Evolutionary conservation across 2,329 filamentous ascomycete genomes (phyloP).

Genomic region (Alternaria burnsii): DNA sequence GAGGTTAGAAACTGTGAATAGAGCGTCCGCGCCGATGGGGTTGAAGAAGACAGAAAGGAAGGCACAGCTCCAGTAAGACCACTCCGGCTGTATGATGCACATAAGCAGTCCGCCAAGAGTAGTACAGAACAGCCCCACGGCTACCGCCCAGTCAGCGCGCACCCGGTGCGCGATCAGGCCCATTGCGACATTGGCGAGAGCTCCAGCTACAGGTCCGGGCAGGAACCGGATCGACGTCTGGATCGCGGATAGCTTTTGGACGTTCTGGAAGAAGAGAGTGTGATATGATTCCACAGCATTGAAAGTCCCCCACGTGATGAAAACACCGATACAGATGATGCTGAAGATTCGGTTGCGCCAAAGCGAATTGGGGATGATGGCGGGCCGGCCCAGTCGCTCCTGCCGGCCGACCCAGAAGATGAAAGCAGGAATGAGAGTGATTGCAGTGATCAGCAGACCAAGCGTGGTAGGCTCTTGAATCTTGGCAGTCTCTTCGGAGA

Average conservation of each 20-base stretch:
- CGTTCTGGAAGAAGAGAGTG: constrained; percentile 57
- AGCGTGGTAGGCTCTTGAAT: constrained; percentile 41
- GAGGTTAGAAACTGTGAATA: constrained; percentile 56
- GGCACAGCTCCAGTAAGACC: constrained; percentile 59
- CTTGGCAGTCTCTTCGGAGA: neutral
- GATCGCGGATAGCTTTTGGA: constrained; percentile 46
- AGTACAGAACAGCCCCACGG: constrained; percentile 49
- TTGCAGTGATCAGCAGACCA: constrained; percentile 56
- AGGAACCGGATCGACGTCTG: constrained; percentile 55
- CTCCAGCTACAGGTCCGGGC: constrained; percentile 52
- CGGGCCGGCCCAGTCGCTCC: constrained; percentile 57
- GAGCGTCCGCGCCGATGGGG: constrained; percentile 55
- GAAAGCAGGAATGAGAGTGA: constrained; percentile 59
- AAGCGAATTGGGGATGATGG: constrained; percentile 68
- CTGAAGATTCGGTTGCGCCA: constrained; percentile 68
- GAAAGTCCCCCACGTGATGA: constrained; percentile 49
- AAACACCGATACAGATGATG: constrained; percentile 60
- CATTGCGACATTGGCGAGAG: constrained; percentile 55
- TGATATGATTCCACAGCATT: constrained; percentile 30
- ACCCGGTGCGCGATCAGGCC: constrained; percentile 58
- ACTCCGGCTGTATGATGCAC: constrained; percentile 51
- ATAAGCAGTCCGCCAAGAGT: neutral
- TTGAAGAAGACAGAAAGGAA: constrained; percentile 57
- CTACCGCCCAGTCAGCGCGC: constrained; percentile 54
- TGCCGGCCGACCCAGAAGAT: constrained; percentile 63